Percentiles rank a stretch among this genome's conserved stretches.
These are phyloP conservation scores for Boletellus ananiceps DNA, from an alignment of 768 basidiomycete species.

Conservation along the genomic window DNA sequence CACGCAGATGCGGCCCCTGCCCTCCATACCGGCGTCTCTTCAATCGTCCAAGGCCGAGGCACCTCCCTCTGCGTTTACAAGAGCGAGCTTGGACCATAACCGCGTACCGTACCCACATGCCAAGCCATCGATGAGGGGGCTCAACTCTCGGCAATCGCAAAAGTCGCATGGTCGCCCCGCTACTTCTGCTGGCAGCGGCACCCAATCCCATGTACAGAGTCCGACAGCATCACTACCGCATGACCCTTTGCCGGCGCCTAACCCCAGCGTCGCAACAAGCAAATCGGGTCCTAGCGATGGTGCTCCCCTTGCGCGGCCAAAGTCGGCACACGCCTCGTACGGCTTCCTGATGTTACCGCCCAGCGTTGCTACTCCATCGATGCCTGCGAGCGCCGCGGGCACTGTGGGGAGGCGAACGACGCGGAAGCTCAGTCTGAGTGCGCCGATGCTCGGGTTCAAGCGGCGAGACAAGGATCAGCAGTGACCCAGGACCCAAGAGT, in stretches of 20 bases:
- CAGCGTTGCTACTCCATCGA: slow-evolving; percentile 13
- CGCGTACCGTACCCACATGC: slow-evolving; percentile 11
- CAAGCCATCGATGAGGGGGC: slow-evolving; percentile 1
- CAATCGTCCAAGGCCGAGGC: slow-evolving; percentile 14
- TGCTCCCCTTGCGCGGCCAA: slow-evolving; percentile 14
- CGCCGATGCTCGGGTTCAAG: slow-evolving; percentile 53
- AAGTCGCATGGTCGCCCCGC: slow-evolving; percentile 33
- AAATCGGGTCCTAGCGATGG: slow-evolving; percentile 1
- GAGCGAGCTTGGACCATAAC: slow-evolving; percentile 17
- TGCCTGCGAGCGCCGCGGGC: slow-evolving; percentile 18
- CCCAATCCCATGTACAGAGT: slow-evolving; percentile 6
- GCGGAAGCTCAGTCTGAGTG: slow-evolving; percentile 66
- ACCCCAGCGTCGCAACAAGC: background rate
- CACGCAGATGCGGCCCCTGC: slow-evolving; percentile 14
- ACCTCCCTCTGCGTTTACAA: slow-evolving; percentile 17
- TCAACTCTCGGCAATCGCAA: slow-evolving; percentile 1
- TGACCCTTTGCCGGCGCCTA: slow-evolving; percentile 1
- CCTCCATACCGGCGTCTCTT: slow-evolving; percentile 31
- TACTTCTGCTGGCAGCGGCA: slow-evolving; percentile 34
- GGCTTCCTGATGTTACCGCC: slow-evolving; percentile 11
- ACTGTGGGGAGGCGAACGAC: slow-evolving; percentile 37
- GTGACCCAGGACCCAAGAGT: slow-evolving; percentile 11
- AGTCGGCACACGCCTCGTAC: slow-evolving; percentile 26
- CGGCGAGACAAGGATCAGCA: slow-evolving; percentile 49
- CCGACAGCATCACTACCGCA: background rate